Base-by-base conservation (phyloP, 306 rosid species). In the Clitoria ternatea region DNA sequence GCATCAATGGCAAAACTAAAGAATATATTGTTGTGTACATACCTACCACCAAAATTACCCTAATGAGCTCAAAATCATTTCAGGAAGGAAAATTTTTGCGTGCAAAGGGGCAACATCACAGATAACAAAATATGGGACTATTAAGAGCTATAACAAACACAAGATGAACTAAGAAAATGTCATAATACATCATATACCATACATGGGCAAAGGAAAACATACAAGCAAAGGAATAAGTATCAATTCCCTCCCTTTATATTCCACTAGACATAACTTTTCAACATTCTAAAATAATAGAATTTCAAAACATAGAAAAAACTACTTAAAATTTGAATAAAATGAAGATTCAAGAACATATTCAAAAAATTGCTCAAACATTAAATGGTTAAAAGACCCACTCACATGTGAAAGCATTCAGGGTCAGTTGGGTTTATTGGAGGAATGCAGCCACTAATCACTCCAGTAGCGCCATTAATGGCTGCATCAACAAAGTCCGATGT, bases 361-460 rank as follows among this genome's bases (percentile, higher is more conserved):
- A 66, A 54, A 61, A 72, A 76, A 50, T 52, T 57, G 10, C 29
- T n/a, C 15, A 53, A 39, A 19, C 42, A 22, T 50, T 22, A 50
- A 26, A 65, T 59, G 47, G 23, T 35, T n/a, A 33, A 47, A 72
- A 50, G 56, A 68, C 80, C 62, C 37, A 87, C 99, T 91, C 70
- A 95, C 99, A 95, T 95, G 88, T 95, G 99, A 85, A 95, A 95
- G 90, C 97, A 95, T 88, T 91, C 99, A 9, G 99, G 99, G 59
- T 95, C 99, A 1, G 99, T 91, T 43, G 97, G 99, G 75, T 95
- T 95, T 80, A 95, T 95, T 9, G 99, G 99, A 54, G 99, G 97
- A 78, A 95, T 89, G 76, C 96, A 95, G 80, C 97, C 84, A 77
- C 85, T 82, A 78, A 91, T 95, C 71, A 95, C 99, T 81, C 99